Base-by-base conservation (phyloP, 306 rosid species). In the Astragalus glycyphyllos region DNA sequence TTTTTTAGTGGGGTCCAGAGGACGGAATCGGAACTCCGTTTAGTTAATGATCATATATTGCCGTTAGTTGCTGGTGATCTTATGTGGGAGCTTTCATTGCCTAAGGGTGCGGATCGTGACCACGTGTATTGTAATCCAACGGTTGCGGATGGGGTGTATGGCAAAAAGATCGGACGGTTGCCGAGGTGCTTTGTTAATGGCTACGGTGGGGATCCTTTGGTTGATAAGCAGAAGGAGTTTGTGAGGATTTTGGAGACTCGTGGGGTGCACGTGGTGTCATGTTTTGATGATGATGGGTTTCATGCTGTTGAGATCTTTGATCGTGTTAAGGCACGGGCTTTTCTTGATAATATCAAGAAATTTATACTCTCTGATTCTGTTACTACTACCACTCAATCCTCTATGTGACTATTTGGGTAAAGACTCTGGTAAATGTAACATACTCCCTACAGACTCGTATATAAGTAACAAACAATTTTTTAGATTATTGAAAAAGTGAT, bases 301-400 rank as follows among this genome's bases (percentile, higher is more conserved):
- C 98, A 89, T 67, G 95, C 37, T 0, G 89, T 82, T 69, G 98
- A 92, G 80, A 11, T 89, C 5, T 82, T 82, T 73, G 88, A 86
- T 7, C 60, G 40, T 0, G 17, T 32, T 0, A 83, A 86, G 69
- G 90, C 89, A 0, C 53, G 15, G 3, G 85, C 51, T 12, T 62
- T 82, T 23, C 0, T 0, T 5, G 64, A 81, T 0, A 61, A 47
- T 1, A 7, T 86, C 11, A 64, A 42, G 58, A 82, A 67, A 0
- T 92, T 92, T 31, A 5, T 91, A 0, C 47, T 2, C 7, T 7
- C 71, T 6, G n/a, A 23, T 2, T 23, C 29, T 26, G 31, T 26
- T 5, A 6, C 4, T 1, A 10, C 7, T 6, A 1, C 2, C 4
- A 5, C 35, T 4, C 66, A 69, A 38, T 82, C 86, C 3, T 23